Percentiles rank a stretch among this genome's conserved stretches.
phyloP scores from a whole-genome alignment of 225 moss, liverwort and hornwort species.

The Physcomitrium patens region DNA sequence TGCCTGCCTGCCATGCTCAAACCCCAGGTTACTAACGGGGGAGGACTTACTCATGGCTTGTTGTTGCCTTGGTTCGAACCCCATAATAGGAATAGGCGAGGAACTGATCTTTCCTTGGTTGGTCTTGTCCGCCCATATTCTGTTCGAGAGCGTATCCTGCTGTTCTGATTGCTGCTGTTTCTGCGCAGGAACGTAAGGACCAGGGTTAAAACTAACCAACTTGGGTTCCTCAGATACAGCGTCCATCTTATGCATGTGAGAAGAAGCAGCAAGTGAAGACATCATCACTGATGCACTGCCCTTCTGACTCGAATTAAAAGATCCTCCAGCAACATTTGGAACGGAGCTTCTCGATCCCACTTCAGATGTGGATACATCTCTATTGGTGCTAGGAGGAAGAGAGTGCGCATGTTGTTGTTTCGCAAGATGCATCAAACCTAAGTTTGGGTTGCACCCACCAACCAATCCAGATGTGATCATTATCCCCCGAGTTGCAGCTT shows the following conservation, averaged over 20 bases:
- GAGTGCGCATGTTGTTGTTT: slow-evolving; percentile 21
- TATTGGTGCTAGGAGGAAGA: slow-evolving; percentile 25
- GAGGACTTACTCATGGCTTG: slow-evolving; percentile 25
- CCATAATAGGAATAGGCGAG: slow-evolving; percentile 35
- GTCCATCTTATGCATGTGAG: slow-evolving; percentile 36
- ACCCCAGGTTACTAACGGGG: slow-evolving; percentile 1
- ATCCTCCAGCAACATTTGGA: slow-evolving; percentile 8
- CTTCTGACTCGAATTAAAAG: slow-evolving; percentile 31
- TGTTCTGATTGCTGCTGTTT: slow-evolving; percentile 39
- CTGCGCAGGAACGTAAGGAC: slow-evolving; percentile 43
- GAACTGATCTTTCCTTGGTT: slow-evolving; percentile 34
- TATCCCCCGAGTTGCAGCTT: slow-evolving; percentile 30
- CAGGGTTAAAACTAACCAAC: slow-evolving; percentile 58
- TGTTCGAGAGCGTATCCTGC: slow-evolving; percentile 32
- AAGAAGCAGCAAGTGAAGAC: slow-evolving; percentile 31
- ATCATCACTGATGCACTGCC: slow-evolving; percentile 19
- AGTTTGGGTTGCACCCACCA: slow-evolving; percentile 33
- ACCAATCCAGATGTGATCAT: slow-evolving; percentile 32
- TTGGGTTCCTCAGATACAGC: slow-evolving; percentile 31
- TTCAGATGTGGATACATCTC: slow-evolving; percentile 20
- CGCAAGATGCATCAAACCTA: slow-evolving; percentile 30
- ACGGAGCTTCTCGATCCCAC: slow-evolving; percentile 17
- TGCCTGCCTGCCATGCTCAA: slow-evolving; percentile 34
- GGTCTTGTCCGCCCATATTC: slow-evolving; percentile 40
- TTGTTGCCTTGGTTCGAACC: slow-evolving; percentile 26